Conservation (phyloP, 2,329 filamentous ascomycete species). For the Paraphoma chrysanthemicola region DNA sequence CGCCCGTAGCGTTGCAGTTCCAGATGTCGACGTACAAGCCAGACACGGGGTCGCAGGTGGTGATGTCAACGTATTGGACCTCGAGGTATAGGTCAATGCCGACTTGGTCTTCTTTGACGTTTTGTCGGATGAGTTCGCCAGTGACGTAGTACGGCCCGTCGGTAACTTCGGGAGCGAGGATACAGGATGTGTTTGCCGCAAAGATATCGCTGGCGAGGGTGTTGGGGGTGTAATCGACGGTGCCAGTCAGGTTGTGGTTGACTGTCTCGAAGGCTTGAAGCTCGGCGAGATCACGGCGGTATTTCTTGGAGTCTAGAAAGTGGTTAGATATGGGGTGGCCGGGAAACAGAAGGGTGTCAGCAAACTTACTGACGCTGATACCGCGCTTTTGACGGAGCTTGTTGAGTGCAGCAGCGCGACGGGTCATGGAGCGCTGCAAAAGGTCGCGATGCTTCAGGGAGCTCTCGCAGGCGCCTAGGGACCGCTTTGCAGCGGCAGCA, state of each 20-base stretch:
- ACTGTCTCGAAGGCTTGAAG: conserved; percentile 37
- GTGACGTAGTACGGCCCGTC: conserved; percentile 46
- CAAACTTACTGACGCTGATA: conserved; percentile 22
- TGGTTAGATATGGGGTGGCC: conserved; percentile 10
- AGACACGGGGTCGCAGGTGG: conserved; percentile 58
- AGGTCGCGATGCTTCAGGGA: conserved; percentile 24
- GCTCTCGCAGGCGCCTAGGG: conserved; percentile 24
- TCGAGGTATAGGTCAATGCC: conserved; percentile 59
- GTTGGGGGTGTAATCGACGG: conserved; percentile 4
- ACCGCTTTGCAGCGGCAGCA: conserved; percentile 17
- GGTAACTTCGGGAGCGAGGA: conserved; percentile 32
- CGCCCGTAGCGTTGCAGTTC: conserved; percentile 45
- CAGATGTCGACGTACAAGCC: conserved; percentile 60
- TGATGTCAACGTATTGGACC: conserved; percentile 60
- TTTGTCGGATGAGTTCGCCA: conserved; percentile 57
- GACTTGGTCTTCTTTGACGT: conserved; percentile 55
- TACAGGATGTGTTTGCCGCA: conserved; percentile 29
- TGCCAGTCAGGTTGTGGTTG: conserved; percentile 41
- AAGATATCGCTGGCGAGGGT: conserved; percentile 25
- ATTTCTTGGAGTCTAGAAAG: neutral
- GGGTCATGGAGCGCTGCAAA: conserved; percentile 24
- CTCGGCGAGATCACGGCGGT: conserved; percentile 28
- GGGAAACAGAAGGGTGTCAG: conserved; percentile 6
- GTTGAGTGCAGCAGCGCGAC: conserved; percentile 24
- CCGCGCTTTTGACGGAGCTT: conserved; percentile 32